Base-by-base conservation (phyloP, 2,329 filamentous ascomycete genomes). In the Phaeosphaeriaceae sp. region DNA sequence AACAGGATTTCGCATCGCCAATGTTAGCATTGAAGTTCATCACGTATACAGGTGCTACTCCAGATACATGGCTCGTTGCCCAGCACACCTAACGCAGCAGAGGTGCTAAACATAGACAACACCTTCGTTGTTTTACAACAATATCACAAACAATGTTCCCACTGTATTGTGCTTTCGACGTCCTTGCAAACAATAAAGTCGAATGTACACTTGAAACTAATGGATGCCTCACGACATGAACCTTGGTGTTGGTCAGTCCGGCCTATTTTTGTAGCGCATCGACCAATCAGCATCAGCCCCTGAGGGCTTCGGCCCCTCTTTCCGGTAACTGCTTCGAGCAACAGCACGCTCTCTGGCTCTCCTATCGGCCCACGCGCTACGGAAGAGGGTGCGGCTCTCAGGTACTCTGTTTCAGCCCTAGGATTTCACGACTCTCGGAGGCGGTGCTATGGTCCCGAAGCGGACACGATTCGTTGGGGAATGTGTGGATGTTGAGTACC, bases 301-400 rank as follows among this genome's bases (percentile, higher is more conserved):
- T 5, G 42, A 30, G 47, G n/a, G 49, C 57, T 52, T 71, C 73
- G 74, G 73, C 73, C 72, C 73, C 74, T 71, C 64, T 58, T 54
- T 63, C 66, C 66, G 68, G 59, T 35, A 50, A 26, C 58, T 49
- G 54, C 44, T 44, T 55, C 56, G 42, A 59, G 49, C 46, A 52
- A 55, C 56, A 49, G 19, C 49, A 19, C 26, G 19, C 52, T 44
- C 60, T 67, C 65, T 68, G 73, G 68, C 65, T 73, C 69, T 67
- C 67, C 71, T 69, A 72, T 70, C 67, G 71, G 56, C 55, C 63
- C 62, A 40, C 65, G 67, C 52, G 47, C 50, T 50, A 65, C 67
- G 67, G 70, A 62, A 66, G 15, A 57, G 59, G 63, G 56, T 62
- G 65, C 65, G 60, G 65, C 62, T 59, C 66, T 59, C 66, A 70